Base-by-base conservation (phyloP, 257 asterid genomes). In the Scutellaria galericulata region DNA sequence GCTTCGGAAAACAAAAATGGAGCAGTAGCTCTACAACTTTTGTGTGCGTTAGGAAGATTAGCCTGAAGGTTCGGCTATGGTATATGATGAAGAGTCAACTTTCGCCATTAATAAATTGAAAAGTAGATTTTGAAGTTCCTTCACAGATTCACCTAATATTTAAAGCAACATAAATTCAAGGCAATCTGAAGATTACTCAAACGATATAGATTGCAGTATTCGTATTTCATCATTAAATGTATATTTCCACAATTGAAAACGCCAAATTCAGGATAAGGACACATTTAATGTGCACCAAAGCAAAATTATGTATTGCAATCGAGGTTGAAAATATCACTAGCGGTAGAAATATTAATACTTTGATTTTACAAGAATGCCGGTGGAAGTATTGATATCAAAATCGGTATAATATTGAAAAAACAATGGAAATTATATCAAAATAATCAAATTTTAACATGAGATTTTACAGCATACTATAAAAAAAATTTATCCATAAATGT, bases 171-270 rank as follows among this genome's bases (percentile, higher is more conserved):
- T 41, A 63, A 73, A 24, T 39, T 58, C 27, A 74, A 52, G 44
- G 27, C 13, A 42, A 64, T 45, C 45, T 54, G 69, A 73, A 55
- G 58, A 70, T 69, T 70, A 50, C 80, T 20, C 39, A 44, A 58
- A 68, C 50, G 24, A n/a, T 54, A 18, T 52, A 66, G 27, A 79
- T 72, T 55, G 72, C 37, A 74, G 51, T 9, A 63, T 69, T 44
- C 15, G 47, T 62, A 45, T 54, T 31, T 46, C 44, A 67, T 66
- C 79, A 75, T 53, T 72, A 66, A 73, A 80, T 72, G 71, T 67
- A 22, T 45, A 37, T 3, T 39, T 22, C 62, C 45, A 9, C 35
- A 70, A 62, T 53, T 41, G 59, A 64, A 67, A n/a, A 64, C 15
- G 42, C 22, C 71, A 54, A 47, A 51, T 57, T 9, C 13, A 31